These are phyloP conservation scores for Phaeosphaeriaceae sp. DNA, from an alignment of 2,329 filamentous ascomycete species.

Conservation along the genomic window DNA sequence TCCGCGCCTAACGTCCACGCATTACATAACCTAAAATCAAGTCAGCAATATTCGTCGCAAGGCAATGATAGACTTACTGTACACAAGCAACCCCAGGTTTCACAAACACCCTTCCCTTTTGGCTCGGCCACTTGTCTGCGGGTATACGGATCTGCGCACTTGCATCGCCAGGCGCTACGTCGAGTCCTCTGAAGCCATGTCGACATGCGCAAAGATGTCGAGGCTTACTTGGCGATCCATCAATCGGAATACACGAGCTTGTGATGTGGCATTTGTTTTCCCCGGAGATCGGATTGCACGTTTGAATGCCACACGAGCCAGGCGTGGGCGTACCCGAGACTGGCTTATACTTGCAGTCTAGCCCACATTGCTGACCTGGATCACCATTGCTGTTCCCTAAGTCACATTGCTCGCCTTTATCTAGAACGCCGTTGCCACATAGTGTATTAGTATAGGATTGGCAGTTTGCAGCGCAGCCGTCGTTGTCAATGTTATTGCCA, in stretches of 20 bases:
- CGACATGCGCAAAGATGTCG: conserved; percentile 19
- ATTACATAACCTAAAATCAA: neutral
- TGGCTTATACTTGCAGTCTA: neutral
- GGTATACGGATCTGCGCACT: conserved; percentile 13
- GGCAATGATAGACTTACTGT: neutral
- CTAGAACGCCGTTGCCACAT: neutral
- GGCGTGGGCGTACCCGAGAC: neutral
- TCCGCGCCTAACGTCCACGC: neutral
- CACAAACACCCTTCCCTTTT: conserved; percentile 1
- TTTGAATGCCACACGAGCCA: conserved; percentile 42
- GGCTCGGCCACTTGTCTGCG: neutral
- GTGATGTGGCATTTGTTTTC: conserved; percentile 50
- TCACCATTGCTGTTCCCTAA: too few species aligned
- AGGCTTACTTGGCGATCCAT: conserved; percentile 2
- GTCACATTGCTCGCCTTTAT: too few species aligned
- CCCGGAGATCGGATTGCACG: conserved; percentile 42
- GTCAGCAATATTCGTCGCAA: neutral
- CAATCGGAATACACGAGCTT: conserved; percentile 49
- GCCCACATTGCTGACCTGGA: too few species aligned
- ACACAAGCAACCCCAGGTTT: neutral
- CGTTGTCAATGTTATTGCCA: conserved; percentile 19
- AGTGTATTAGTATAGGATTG: neutral
- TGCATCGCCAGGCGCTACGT: conserved; percentile 2
- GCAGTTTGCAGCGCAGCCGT: conserved; percentile 18
- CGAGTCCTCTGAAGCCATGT: conserved; percentile 14